Evolutionary conservation across 495 filamentous ascomycete genomes (phyloP), one percentile per base, ranked within the genome.

Genomic region (Alectoria sarmentosa): DNA sequence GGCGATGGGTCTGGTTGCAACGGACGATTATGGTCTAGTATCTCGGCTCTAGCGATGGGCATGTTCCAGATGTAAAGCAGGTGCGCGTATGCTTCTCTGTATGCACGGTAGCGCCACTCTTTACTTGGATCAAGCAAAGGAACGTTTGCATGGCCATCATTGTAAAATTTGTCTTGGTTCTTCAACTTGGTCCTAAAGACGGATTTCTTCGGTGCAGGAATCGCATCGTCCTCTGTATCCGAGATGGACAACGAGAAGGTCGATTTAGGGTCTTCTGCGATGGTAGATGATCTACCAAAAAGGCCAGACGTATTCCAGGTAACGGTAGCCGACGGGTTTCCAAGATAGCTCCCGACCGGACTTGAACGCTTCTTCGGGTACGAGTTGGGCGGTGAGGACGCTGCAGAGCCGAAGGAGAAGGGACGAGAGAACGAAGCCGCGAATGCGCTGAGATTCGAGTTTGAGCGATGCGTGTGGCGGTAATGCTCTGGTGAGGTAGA

Each of bases 1-100:
- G 32, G 6, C 46, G 17, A 30, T 26, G 41, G 30, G 23, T 37
- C 37, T 26, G 41, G 46, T 44, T 23, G 46, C 28, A 52, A 41
- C 2, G n/a, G 34, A 19, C 57, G 49, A 17, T 90, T 88, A 73
- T 92, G 93, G 69, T 95, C 95, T 62, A 96, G 77, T 28, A 97
- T 83, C 74, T 96, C 91, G 10, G 90, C 83, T 23, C 88, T 81
- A 38, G 87, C 81, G 7, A 90, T 78, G 0, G 88, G 87, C 11
- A 93, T 78, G n/a, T 83, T 82, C 92, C 93, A 97, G 63, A 88
- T 83, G 54, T 84, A 86, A 3, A 97, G 80, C 68, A 95, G 81
- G 66, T 93, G 82, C 15, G 93, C 90, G 71, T 97, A 97, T 44
- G 85, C 80, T 60, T 83, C 82, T 23, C 92, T 85, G 74, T 95